Percentiles rank a stretch among this genome's conserved stretches.
phyloP scores from a whole-genome alignment of 257 asterid species.

The Lycium ferocissimum region DNA sequence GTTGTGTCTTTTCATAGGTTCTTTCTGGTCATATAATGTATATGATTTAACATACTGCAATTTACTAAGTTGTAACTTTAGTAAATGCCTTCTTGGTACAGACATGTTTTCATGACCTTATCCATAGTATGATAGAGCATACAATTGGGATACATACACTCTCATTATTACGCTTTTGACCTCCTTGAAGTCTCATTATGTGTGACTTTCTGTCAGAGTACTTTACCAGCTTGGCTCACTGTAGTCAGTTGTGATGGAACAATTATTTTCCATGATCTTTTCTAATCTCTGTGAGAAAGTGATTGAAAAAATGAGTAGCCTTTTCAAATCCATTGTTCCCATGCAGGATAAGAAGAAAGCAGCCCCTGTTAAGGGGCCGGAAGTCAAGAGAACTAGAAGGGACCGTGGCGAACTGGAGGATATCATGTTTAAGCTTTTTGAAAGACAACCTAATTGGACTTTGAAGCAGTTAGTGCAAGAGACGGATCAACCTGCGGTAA shows the following conservation, averaged over 20 bases:
- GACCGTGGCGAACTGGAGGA: constrained; percentile 97
- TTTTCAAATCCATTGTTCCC: constrained; percentile 13
- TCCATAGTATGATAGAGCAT: neutral
- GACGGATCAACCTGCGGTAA: constrained; percentile 98
- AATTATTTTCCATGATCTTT: constrained; percentile 6
- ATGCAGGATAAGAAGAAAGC: constrained; percentile 89
- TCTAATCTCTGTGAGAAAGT: neutral
- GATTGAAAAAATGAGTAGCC: neutral
- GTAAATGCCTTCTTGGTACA: neutral
- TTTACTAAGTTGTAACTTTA: constrained; percentile 14
- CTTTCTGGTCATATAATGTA: neutral
- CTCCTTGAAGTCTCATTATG: neutral
- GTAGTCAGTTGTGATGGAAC: constrained; percentile 10
- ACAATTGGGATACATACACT: constrained; percentile 9
- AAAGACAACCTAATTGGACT: constrained; percentile 95
- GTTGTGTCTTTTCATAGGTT: neutral
- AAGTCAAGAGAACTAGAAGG: constrained; percentile 94
- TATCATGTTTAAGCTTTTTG: constrained; percentile 97
- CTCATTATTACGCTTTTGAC: neutral
- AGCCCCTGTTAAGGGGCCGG: constrained; percentile 81
- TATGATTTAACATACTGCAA: neutral
- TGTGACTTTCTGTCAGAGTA: constrained; percentile 2
- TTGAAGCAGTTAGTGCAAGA: constrained; percentile 94
- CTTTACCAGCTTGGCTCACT: constrained; percentile 6
- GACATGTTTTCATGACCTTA: neutral